phyloP scores from a whole-genome alignment of 1,139 yeast species.

The Protomyces inundatus region DNA sequence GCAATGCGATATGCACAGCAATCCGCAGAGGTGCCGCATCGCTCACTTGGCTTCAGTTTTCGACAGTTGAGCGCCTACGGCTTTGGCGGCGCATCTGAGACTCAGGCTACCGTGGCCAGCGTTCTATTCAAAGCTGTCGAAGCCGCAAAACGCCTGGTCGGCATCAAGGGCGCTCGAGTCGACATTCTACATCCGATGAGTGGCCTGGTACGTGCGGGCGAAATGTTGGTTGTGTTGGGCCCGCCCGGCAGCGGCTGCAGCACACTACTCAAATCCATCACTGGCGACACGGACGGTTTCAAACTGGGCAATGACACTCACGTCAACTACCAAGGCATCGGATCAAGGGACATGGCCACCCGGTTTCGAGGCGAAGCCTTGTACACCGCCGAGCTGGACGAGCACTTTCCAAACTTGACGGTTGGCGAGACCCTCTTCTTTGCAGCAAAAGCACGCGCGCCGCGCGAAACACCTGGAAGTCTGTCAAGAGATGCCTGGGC shows the following conservation, averaged over 20 bases:
- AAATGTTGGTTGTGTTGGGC: slow-evolving; percentile 57
- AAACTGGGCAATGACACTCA: slow-evolving; percentile 39
- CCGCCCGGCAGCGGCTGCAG: slow-evolving; percentile 68
- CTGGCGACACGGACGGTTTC: slow-evolving; percentile 49
- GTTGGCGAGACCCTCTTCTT: slow-evolving; percentile 66
- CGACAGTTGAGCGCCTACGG: slow-evolving; percentile 67
- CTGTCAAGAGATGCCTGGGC: slow-evolving; percentile 46
- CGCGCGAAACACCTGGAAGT: neutral
- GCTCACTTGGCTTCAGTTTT: slow-evolving; percentile 64
- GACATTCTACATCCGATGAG: slow-evolving; percentile 61
- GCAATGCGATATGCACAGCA: slow-evolving; percentile 59
- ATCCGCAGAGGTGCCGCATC: slow-evolving; percentile 52
- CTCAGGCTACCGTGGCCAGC: slow-evolving; percentile 66
- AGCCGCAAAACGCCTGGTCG: slow-evolving; percentile 34
- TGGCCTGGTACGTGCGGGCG: slow-evolving; percentile 57
- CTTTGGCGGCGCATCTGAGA: slow-evolving; percentile 69
- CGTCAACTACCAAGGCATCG: slow-evolving; percentile 48
- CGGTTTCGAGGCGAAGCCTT: slow-evolving; percentile 64
- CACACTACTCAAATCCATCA: slow-evolving; percentile 50
- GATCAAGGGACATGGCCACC: slow-evolving; percentile 45
- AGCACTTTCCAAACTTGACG: slow-evolving; percentile 53
- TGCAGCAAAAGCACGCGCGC: slow-evolving; percentile 44
- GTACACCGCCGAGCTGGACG: slow-evolving; percentile 57
- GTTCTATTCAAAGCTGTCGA: slow-evolving; percentile 38
- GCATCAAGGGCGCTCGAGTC: slow-evolving; percentile 30